Evolutionary conservation across 345 rosid genomes (phyloP).

Genomic region (Eucalyptus melliodora): DNA sequence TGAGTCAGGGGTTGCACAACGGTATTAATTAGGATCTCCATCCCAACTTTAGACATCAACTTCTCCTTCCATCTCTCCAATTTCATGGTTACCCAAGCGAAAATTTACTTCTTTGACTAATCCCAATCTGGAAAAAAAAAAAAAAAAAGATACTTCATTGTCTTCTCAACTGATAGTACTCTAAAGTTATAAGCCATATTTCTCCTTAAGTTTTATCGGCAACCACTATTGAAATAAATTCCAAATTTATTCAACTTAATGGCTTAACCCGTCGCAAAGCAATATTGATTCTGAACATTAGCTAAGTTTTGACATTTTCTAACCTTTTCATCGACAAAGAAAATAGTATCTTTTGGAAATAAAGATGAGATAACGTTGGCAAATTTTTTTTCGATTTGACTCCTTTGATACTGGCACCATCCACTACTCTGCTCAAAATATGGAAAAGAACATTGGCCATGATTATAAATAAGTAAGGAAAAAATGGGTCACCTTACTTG

Average conservation of each 20-base stretch:
- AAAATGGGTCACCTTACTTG: not conserved
- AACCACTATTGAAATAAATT: not conserved
- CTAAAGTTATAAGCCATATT: not conserved
- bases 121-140: too few relatives aligned
- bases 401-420: not conserved
- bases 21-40: not conserved
- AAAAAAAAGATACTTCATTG: not conserved
- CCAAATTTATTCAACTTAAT: not conserved
- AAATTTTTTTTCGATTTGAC: too few relatives aligned
- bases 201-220: rapidly evolving
- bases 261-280: rapidly evolving
- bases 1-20: not conserved
- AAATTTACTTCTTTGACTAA: not conserved
- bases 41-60: not conserved
- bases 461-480: not conserved
- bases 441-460: not conserved
- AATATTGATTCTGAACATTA: not conserved
- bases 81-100: not conserved
- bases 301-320: not conserved
- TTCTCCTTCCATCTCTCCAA: not conserved
- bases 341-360: not conserved
- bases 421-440: not conserved
- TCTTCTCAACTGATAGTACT: not conserved
- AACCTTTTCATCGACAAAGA: not conserved
- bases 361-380: not conserved